phyloP scores from a whole-genome alignment of 352 stramenopile genomes.

The Saprolegnia parasitica region DNA sequence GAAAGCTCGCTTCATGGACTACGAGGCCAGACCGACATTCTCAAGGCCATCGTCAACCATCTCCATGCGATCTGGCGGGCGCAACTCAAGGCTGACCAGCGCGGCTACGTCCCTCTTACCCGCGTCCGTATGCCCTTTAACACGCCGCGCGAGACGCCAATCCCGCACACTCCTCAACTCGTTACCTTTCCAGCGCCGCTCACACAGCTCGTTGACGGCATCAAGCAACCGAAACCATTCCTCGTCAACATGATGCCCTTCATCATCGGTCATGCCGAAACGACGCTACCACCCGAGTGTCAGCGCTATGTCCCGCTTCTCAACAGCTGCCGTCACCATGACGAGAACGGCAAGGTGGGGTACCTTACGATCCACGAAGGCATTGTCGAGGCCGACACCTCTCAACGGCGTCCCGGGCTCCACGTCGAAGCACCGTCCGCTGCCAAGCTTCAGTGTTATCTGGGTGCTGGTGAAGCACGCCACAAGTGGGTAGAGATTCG shows the following conservation, averaged over 20 bases:
- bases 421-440: conserved; percentile 28
- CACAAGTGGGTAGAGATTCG: background rate
- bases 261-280: conserved; percentile 9
- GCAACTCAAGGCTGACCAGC: too few species aligned
- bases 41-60: too few species aligned
- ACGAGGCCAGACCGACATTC: too few species aligned
- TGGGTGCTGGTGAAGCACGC: background rate
- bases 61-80: too few species aligned
- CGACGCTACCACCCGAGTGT: conserved; percentile 7
- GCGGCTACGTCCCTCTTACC: too few species aligned
- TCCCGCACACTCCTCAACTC: too few species aligned
- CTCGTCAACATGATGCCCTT: conserved; percentile 26
- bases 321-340: conserved; percentile 6
- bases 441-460: background rate
- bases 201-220: background rate
- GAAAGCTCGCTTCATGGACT: too few species aligned
- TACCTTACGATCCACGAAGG: conserved; percentile 31
- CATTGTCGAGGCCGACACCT: conserved; percentile 26
- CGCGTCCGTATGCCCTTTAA: too few species aligned
- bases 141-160: too few species aligned
- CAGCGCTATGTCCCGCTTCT: conserved; percentile 9
- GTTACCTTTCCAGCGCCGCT: background rate
- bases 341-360: conserved; percentile 13
- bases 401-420: conserved; percentile 28
- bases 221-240: background rate